Conservation (phyloP, 2,329 filamentous ascomycete species). For the Ophiostoma sp. region DNA sequence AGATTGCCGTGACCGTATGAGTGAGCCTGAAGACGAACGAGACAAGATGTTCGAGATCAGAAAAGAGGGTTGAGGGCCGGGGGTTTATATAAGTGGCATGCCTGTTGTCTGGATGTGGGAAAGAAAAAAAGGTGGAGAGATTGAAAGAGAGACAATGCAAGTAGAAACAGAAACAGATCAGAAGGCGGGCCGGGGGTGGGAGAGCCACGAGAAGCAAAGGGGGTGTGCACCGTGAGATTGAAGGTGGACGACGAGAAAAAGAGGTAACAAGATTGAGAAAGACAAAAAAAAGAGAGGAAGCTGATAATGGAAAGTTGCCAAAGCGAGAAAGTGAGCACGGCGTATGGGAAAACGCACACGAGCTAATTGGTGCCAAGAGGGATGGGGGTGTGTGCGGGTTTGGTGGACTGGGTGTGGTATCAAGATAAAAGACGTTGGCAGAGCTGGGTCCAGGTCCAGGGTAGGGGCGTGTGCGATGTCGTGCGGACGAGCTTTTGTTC, state of each 20-base stretch:
- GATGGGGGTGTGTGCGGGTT: background rate
- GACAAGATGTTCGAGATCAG: conserved; percentile 20
- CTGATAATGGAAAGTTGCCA: conserved; percentile 1
- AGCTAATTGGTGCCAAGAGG: conserved; percentile 13
- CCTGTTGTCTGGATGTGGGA: conserved; percentile 2
- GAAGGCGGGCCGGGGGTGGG: background rate
- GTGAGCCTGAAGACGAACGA: conserved; percentile 23
- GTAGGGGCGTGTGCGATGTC: background rate
- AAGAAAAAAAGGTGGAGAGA: background rate
- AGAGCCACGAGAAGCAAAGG: conserved; percentile 10
- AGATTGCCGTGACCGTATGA: conserved; percentile 20
- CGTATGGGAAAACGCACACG: conserved; percentile 14
- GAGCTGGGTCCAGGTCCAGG: background rate
- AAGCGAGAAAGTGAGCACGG: conserved; percentile 14
- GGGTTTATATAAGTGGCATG: conserved; percentile 26
- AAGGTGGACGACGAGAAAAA: background rate
- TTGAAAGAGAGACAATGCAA: background rate
- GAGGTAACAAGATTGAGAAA: background rate
- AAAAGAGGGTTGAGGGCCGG: conserved; percentile 8
- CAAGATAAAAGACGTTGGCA: conserved; percentile 19
- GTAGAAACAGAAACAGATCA: background rate
- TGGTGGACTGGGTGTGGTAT: conserved; percentile 25
- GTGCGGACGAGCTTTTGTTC: conserved; percentile 9
- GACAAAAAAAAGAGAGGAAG: conserved; percentile 7
- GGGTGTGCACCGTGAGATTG: conserved; percentile 6